phyloP scores from a whole-genome alignment of 257 asterid genomes.

The Solanum bulbocastanum region DNA sequence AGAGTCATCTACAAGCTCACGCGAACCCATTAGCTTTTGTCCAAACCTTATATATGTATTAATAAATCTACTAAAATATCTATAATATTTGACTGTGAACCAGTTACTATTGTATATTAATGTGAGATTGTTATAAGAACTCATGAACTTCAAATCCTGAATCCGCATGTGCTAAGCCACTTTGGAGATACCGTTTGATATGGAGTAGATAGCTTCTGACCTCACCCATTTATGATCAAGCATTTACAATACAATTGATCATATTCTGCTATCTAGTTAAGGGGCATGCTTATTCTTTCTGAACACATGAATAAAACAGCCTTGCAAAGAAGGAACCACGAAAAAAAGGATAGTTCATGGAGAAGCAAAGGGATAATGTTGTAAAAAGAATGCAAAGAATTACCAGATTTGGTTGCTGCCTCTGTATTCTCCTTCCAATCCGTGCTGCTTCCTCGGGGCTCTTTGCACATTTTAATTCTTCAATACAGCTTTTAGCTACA shows the following conservation, averaged over 20 bases:
- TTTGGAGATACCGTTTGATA: not conserved
- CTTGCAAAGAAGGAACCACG: not conserved
- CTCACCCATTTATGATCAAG: not conserved
- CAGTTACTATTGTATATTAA: not conserved
- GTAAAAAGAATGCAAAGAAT: not conserved
- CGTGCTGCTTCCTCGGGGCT: conserved; percentile 99
- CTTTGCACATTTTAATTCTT: conserved; percentile 59
- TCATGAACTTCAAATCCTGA: not conserved
- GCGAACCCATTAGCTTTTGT: not conserved
- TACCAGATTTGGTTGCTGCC: conserved; percentile 74
- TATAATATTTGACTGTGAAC: not conserved
- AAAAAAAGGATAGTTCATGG: not conserved
- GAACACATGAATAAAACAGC: not conserved
- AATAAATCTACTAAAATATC: not conserved
- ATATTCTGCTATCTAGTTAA: not conserved
- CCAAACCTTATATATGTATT: not conserved
- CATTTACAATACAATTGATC: not conserved
- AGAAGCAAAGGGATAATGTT: not conserved
- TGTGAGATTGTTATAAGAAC: not conserved
- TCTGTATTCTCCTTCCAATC: conserved; percentile 77
- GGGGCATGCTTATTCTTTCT: not conserved
- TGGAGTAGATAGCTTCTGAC: not conserved
- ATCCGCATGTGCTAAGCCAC: not conserved
- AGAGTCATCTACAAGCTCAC: not conserved
- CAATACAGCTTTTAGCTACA: conserved; percentile 37